Conservation (phyloP, 2,329 filamentous ascomycete genomes). For the Phaeophleospora eucalypticola region DNA sequence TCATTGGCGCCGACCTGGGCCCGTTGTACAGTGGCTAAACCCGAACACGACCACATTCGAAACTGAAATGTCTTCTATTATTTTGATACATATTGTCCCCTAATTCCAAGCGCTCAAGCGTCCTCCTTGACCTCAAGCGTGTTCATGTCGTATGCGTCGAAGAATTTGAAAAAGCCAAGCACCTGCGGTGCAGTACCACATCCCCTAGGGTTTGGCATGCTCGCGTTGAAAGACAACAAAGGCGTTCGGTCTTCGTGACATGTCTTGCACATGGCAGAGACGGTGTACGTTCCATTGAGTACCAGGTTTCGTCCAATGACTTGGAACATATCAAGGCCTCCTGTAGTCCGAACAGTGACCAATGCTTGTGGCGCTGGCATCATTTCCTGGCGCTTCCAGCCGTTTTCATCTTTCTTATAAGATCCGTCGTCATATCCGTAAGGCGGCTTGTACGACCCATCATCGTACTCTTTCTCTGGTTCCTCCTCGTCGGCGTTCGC, state of each 20-base stretch:
- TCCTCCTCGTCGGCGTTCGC: not conserved
- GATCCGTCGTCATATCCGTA: not conserved
- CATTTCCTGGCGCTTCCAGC: not conserved
- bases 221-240: slow-evolving; percentile 2
- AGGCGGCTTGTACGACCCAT: not conserved
- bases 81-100: no score
- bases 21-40: no score
- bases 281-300: slow-evolving; percentile 3
- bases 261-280: slow-evolving; percentile 1
- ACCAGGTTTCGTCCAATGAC: slow-evolving; percentile 5
- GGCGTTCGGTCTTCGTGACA: not conserved
- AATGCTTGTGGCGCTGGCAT: slow-evolving; percentile 1
- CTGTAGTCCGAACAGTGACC: slow-evolving; percentile 5
- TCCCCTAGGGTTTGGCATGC: no score
- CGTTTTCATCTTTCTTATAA: not conserved
- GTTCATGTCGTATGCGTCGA: no score
- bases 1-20: no score
- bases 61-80: no score
- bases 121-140: no score
- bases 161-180: slow-evolving; percentile 7
- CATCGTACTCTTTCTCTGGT: not conserved
- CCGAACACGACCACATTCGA: no score
- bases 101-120: no score
- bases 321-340: slow-evolving; percentile 9
- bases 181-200: slow-evolving; percentile 1